Base-by-base conservation (phyloP, 2,329 filamentous ascomycete genomes). In the Diaporthe sp. region DNA sequence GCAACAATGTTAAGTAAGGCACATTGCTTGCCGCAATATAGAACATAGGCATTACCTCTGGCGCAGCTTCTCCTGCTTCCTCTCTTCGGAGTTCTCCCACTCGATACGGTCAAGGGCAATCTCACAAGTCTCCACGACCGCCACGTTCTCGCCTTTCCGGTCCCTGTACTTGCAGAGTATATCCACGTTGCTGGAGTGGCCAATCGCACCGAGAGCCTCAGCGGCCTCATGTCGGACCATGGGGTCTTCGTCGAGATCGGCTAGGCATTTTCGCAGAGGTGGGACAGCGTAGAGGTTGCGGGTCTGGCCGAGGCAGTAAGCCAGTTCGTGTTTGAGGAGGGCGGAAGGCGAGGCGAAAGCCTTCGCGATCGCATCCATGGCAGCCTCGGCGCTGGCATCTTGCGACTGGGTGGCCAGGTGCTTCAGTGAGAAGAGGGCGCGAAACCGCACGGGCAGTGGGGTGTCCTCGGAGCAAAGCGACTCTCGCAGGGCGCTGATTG, bases 211-310 rank as follows among this genome's bases (percentile, higher is more conserved):
- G 19, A 99, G 89, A 3, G 97, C 97, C 87, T 99, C 97, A 3
- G 96, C 97, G 22, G 97, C 96, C 87, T 99, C 97, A 81, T 99
- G 97, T 79, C 97, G 90, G 84, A 95, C 97, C 96, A 99, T 99
- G 51, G 94, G 86, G 86, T 98, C 96, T 85, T 98, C 95, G n/a
- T 91, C 83, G 78, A 92, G 86, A 84, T 98, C 91, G 79, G 94
- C 90, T 75, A 98, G 88, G 19, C 97, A 95, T 17, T 88, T 85
- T 75, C 92, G 90, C 79, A 99, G 88, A 77, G 92, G 93, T 13
- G 92, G 89, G 13, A 95, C 90, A 0, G 96, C 94, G 61, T 92
- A 92, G 70, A 89, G 85, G 82, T 98, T 95, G 75, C 92, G 92
- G 1, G 94, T 96, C 86, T 99, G 97, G 10, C 97, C 97, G 3